phyloP scores from a whole-genome alignment of 768 basidiomycete genomes.

The Galerina marginata region DNA sequence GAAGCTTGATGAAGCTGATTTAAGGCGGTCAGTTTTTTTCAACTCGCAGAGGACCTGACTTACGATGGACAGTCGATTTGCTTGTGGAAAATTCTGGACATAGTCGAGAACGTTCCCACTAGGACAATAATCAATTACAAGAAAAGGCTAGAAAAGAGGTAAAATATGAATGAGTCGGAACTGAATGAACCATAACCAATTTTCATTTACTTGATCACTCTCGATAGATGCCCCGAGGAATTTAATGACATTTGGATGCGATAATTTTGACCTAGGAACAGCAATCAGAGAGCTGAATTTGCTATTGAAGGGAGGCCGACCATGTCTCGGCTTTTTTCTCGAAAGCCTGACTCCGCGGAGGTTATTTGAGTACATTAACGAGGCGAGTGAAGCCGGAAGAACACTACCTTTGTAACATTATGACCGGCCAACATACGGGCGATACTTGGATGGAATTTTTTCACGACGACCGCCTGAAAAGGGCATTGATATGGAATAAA shows the following conservation, averaged over 20 bases:
- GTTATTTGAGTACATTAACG: not conserved
- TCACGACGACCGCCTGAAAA: slow-evolving; percentile 10
- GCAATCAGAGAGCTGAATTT: too few relatives aligned
- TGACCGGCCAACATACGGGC: not conserved
- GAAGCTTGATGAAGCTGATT: slow-evolving; percentile 5
- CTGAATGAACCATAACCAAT: not conserved
- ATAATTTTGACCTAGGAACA: not conserved
- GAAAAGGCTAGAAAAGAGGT: not conserved
- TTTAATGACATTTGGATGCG: not conserved
- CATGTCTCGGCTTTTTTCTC: not conserved
- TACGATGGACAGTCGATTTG: slow-evolving; percentile 3
- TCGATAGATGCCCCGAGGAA: not conserved
- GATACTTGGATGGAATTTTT: slow-evolving; percentile 2
- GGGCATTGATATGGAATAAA: not conserved
- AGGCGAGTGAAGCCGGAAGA: not conserved
- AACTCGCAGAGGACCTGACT: not conserved
- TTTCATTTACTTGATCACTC: not conserved
- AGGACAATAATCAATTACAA: not conserved
- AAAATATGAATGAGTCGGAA: not conserved
- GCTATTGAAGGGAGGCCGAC: not conserved
- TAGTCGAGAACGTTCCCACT: slow-evolving; percentile 6
- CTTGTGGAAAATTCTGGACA: not conserved
- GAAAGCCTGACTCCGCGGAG: not conserved
- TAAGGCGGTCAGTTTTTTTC: not conserved
- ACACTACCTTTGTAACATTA: not conserved